Base-by-base conservation (phyloP, 805 yeast genomes). In the Hanseniaspora guilliermondii region DNA sequence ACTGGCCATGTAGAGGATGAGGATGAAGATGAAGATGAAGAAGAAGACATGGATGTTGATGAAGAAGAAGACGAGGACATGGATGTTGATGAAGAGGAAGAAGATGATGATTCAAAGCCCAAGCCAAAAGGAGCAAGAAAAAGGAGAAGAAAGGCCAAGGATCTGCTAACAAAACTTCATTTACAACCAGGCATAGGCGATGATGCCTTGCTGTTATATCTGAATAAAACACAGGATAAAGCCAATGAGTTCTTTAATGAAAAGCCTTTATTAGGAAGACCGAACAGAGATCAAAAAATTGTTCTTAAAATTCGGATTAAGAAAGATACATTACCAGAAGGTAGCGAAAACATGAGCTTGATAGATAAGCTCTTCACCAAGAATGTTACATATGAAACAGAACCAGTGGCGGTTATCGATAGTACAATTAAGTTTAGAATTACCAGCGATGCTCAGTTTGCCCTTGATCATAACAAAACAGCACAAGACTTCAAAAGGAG, bases 371-470 rank as follows among this genome's bases (percentile, higher is more conserved):
- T 52, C 2, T 35, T 44, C 12, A 22, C 21, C n/a, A 52, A 42
- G 11, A 33, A 27, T 22, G 61, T 66, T 12, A 60, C 69, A 4
- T 72, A 75, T 49, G 68, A 67, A 24, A 73, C 77, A 2, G 72
- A 73, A 45, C 91, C 95, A 0, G 74, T 77, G 4, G 88, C 83
- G 0, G 75, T 87, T 19, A 72, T 87, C 19, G 79, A 80, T 60
- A 76, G 79, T 56, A 83, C 82, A 17, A 82, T 80, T 62, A 76
- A 84, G 58, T 91, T 91, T 65, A 76, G 96, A 60, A 87, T 85
- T 59, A 78, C 88, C 75, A 82, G 91, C 0, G 97, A 89, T 67
- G 91, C 87, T 65, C 97, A 93, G 65, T 76, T 78, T 58, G 70
- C 77, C 33, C 77, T 87, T 12, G 76, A 75, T 49, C 75, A 77